These are phyloP conservation scores for Colletotrichum tropicale DNA, from an alignment of 2,329 filamentous ascomycete genomes.

Conservation along the genomic window DNA sequence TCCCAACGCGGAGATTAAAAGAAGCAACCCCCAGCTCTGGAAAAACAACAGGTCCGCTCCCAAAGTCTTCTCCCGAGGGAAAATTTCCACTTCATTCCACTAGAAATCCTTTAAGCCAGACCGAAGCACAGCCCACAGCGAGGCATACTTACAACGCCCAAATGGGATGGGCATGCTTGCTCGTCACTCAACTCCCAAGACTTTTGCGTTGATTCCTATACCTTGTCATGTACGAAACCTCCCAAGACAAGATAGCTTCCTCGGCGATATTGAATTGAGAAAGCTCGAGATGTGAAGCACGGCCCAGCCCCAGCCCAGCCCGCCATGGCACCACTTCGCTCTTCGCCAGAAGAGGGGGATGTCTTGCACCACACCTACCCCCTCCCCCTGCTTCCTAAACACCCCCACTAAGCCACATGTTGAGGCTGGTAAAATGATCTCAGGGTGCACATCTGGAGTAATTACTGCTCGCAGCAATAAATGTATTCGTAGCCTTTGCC, in stretches of 20 bases:
- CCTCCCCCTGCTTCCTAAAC: not conserved
- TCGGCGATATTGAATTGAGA: not conserved
- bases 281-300: not conserved
- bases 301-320: not conserved
- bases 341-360: not conserved
- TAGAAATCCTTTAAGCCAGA: not conserved
- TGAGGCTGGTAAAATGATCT: not conserved
- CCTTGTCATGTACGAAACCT: not conserved
- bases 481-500: rapidly evolving
- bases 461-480: not conserved
- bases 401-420: not conserved
- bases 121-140: not conserved
- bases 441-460: not conserved
- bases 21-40: not conserved
- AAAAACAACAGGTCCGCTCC: no score
- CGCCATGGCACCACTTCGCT: not conserved
- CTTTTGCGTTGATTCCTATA: not conserved
- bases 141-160: not conserved
- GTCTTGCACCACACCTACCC: not conserved
- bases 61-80: not conserved
- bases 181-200: not conserved
- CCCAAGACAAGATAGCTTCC: not conserved
- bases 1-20: not conserved
- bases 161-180: not conserved
- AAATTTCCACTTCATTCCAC: not conserved